Evolutionary conservation across 148 eudicot species (phyloP).

Genomic region (Amaranthus hypochondriacus): DNA sequence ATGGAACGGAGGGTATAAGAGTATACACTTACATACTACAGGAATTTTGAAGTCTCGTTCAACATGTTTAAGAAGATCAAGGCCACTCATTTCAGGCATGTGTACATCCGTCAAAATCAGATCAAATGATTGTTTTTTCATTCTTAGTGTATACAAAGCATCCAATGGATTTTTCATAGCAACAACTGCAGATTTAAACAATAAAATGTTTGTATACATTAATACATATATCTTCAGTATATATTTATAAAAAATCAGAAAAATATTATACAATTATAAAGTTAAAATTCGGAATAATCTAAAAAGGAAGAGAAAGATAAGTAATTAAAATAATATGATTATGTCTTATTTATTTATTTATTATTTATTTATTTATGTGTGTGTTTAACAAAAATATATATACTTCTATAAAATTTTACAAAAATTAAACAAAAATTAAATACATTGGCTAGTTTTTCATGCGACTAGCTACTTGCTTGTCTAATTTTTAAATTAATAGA

Average conservation of each 20-base stretch:
- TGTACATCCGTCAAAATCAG: constrained; percentile 53
- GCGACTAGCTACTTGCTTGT: no score
- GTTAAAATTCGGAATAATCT: background rate
- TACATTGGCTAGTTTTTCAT: no score
- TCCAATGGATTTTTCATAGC: constrained; percentile 38
- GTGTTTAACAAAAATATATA: no score
- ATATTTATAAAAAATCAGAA: background rate
- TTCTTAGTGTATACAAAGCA: constrained; percentile 38
- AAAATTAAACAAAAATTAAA: no score
- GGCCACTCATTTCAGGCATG: constrained; percentile 69
- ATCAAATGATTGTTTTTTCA: constrained; percentile 34
- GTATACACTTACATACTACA: constrained; percentile 43
- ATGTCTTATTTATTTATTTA: no score
- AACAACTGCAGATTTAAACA: constrained; percentile 33
- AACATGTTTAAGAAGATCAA: constrained; percentile 40
- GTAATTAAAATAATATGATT: no score
- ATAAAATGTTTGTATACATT: background rate
- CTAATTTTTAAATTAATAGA: no score
- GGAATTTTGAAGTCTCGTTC: constrained; percentile 46
- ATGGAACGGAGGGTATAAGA: no score
- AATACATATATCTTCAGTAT: background rate
- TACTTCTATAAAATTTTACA: no score
- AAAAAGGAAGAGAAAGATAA: no score
- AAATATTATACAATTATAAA: background rate
- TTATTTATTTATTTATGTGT: no score